These are phyloP conservation scores for Emmonsiellopsis sp. DNA, from an alignment of 2,329 filamentous ascomycete species.

Conservation along the genomic window DNA sequence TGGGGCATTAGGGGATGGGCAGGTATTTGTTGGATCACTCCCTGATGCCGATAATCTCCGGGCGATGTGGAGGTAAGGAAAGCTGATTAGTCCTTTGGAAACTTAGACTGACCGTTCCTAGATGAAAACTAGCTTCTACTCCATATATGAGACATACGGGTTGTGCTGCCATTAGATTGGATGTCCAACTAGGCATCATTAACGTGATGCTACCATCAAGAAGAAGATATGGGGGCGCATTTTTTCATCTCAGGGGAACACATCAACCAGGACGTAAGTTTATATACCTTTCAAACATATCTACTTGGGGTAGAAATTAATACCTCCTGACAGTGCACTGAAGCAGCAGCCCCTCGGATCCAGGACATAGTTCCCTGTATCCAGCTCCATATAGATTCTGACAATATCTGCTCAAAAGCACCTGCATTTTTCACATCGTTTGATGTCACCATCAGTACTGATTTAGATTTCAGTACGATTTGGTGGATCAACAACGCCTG, in stretches of 20 bases:
- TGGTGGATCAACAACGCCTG: slow-evolving; percentile 78
- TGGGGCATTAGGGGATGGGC: no score
- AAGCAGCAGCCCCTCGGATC: slow-evolving; percentile 67
- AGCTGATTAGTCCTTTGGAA: not conserved
- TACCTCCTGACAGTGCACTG: slow-evolving; percentile 51
- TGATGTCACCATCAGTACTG: slow-evolving; percentile 82
- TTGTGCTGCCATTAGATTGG: no score
- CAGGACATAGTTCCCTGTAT: slow-evolving; percentile 87
- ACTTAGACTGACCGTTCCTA: no score
- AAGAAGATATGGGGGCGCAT: slow-evolving; percentile 70
- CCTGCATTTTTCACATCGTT: slow-evolving; percentile 69
- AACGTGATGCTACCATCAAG: slow-evolving; percentile 53
- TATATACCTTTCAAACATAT: not conserved
- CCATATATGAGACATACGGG: no score
- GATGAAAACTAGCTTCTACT: no score
- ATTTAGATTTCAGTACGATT: slow-evolving; percentile 66
- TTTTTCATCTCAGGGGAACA: slow-evolving; percentile 70
- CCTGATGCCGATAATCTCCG: not conserved
- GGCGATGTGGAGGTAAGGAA: not conserved
- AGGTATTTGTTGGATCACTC: not conserved
- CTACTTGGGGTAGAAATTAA: not conserved
- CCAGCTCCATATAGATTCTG: slow-evolving; percentile 59
- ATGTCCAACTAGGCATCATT: no score
- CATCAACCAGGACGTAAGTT: slow-evolving; percentile 61
- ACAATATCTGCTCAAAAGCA: slow-evolving; percentile 54